Evolutionary conservation across 2,329 filamentous ascomycete genomes (phyloP).

Genomic region (Aspergillus sp.): DNA sequence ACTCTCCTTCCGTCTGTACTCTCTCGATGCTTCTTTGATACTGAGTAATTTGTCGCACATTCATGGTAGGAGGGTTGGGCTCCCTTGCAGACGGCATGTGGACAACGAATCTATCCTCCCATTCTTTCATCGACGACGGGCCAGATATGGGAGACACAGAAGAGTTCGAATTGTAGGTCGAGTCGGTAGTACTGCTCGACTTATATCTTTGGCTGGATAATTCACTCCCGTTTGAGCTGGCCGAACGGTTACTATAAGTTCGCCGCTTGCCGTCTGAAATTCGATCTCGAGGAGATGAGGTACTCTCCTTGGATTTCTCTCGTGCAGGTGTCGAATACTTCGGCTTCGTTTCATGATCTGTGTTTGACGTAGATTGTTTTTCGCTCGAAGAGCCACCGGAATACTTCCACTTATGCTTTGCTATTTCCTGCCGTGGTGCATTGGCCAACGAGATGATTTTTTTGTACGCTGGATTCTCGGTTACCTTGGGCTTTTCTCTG

Average conservation of each 20-base stretch:
- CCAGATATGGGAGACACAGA: slow-evolving; percentile 33
- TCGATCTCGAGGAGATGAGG: slow-evolving; percentile 14
- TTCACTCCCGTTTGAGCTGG: slow-evolving; percentile 30
- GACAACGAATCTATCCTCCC: slow-evolving; percentile 45
- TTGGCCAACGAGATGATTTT: slow-evolving; percentile 24
- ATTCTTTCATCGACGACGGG: slow-evolving; percentile 32
- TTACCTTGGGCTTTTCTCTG: slow-evolving; percentile 23
- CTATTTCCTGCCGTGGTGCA: slow-evolving; percentile 20
- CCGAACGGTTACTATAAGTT: slow-evolving; percentile 37
- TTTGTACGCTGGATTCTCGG: slow-evolving; percentile 20
- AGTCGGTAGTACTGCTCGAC: slow-evolving; percentile 23
- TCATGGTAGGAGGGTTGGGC: slow-evolving; percentile 42
- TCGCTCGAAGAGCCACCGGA: slow-evolving; percentile 8
- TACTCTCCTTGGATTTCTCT: slow-evolving; percentile 20
- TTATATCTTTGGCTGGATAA: slow-evolving; percentile 19
- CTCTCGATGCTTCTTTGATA: slow-evolving; percentile 41
- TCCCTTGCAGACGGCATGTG: slow-evolving; percentile 46
- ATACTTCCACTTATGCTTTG: slow-evolving; percentile 22
- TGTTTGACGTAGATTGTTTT: slow-evolving; percentile 21
- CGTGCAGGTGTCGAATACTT: slow-evolving; percentile 34
- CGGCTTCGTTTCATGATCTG: slow-evolving; percentile 39
- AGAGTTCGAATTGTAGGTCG: slow-evolving; percentile 27
- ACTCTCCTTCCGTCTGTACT: slow-evolving; percentile 29
- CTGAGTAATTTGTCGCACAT: slow-evolving; percentile 37
- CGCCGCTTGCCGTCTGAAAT: slow-evolving; percentile 29